Conservation (phyloP, 352 stramenopile genomes). For the Phytophthora capsici region DNA sequence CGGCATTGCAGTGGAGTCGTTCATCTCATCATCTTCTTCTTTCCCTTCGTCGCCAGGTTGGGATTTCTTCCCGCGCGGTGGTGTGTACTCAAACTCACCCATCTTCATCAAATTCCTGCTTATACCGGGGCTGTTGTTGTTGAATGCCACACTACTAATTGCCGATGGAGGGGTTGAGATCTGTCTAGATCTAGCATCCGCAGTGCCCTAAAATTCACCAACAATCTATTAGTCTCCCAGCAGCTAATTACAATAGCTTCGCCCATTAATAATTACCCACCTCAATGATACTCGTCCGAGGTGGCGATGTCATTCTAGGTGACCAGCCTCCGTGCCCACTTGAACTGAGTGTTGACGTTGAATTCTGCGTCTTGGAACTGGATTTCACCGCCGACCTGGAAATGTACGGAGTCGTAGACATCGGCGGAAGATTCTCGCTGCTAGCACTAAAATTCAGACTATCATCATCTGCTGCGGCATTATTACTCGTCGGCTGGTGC, state of each 20-base stretch:
- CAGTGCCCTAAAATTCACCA: constrained; percentile 7
- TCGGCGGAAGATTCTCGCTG: constrained; percentile 66
- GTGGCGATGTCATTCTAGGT: constrained; percentile 59
- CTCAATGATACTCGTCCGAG: constrained; percentile 53
- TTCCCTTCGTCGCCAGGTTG: constrained; percentile 18
- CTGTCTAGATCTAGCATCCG: constrained; percentile 23
- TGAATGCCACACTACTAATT: constrained; percentile 78
- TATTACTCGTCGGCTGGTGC: constrained; percentile 28
- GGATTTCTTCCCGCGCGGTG: constrained; percentile 45
- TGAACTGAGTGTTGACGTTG: constrained; percentile 55
- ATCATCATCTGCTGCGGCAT: constrained; percentile 51
- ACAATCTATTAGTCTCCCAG: too few relatives aligned
- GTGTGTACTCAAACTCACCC: constrained; percentile 80
- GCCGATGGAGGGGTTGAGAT: constrained; percentile 63
- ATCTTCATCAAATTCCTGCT: constrained; percentile 87
- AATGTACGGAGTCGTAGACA: constrained; percentile 74
- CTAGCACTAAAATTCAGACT: constrained; percentile 66
- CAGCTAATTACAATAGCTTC: not conserved
- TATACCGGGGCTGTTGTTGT: constrained; percentile 64
- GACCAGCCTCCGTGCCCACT: constrained; percentile 60
- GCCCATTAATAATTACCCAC: constrained; percentile 29
- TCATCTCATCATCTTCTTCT: constrained; percentile 25
- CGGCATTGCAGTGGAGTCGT: constrained; percentile 48
- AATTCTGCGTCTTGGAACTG: constrained; percentile 40
- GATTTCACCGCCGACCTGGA: constrained; percentile 43